These are phyloP conservation scores for Friedmanniomyces endolithicus DNA, from an alignment of 495 filamentous ascomycete species.

Conservation along the genomic window DNA sequence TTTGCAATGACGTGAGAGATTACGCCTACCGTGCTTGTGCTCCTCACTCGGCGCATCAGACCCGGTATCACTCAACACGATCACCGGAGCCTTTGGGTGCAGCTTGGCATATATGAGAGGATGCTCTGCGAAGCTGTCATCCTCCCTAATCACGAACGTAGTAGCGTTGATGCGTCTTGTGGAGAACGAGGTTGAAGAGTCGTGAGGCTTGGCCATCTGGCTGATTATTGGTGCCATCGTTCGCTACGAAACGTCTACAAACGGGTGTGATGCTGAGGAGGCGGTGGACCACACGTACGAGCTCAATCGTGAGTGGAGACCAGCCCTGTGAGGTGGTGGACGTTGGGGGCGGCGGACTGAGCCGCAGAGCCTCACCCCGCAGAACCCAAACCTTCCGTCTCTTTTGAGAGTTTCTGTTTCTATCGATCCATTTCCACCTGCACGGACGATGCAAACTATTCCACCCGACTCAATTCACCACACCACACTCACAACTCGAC, in stretches of 20 bases:
- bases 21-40: conserved; percentile 8
- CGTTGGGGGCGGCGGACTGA: not conserved
- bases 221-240: too few species aligned
- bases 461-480: too few species aligned
- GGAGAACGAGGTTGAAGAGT: conserved; percentile 7
- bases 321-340: too few species aligned
- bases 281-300: too few species aligned
- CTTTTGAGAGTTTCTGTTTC: not conserved
- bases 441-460: not conserved
- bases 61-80: conserved; percentile 30
- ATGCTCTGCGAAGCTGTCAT: conserved; percentile 30
- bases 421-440: not conserved
- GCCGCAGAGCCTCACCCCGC: not conserved
- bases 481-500: not conserved
- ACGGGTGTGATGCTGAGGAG: too few species aligned
- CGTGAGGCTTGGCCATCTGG: not conserved
- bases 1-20: not conserved
- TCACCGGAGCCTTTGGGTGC: conserved; percentile 22
- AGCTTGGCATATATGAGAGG: conserved; percentile 35
- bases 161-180: conserved; percentile 25
- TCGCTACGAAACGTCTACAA: too few species aligned
- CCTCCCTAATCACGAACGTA: conserved; percentile 32
- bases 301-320: too few species aligned
- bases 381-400: not conserved
- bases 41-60: conserved; percentile 23